A percentile compares a stretch with the other conserved stretches of the same genome.
These are phyloP conservation scores for Phytophthora rubi DNA, from an alignment of 352 stramenopile genomes.

Conservation along the genomic window DNA sequence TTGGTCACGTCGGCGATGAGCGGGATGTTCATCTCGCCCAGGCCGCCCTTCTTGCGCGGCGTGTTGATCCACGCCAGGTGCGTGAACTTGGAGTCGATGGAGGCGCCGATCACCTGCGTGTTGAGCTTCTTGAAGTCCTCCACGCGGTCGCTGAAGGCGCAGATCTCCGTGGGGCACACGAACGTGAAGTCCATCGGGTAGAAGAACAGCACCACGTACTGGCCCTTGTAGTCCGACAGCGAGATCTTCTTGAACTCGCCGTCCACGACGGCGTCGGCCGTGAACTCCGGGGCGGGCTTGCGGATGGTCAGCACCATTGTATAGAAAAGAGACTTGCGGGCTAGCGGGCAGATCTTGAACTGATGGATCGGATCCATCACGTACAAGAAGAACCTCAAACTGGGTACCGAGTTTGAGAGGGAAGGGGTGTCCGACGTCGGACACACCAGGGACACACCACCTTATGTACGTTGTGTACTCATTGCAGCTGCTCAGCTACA, in stretches of 20 bases:
- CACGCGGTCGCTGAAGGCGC: constrained; percentile 83
- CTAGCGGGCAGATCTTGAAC: constrained; percentile 11
- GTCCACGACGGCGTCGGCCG: constrained; percentile 78
- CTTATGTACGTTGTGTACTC: background rate
- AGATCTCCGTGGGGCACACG: constrained; percentile 93
- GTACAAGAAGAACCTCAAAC: background rate
- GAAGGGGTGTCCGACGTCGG: constrained; percentile 13
- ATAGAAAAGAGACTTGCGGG: constrained; percentile 3
- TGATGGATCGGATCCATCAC: background rate
- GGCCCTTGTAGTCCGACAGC: constrained; percentile 87
- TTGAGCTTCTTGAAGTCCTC: constrained; percentile 85
- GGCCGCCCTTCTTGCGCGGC: constrained; percentile 87
- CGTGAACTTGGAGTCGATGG: constrained; percentile 89
- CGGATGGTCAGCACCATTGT: constrained; percentile 64
- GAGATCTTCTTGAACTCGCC: constrained; percentile 86
- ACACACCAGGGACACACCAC: constrained; percentile 6
- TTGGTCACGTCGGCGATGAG: constrained; percentile 92
- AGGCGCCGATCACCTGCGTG: constrained; percentile 76
- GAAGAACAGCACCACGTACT: constrained; percentile 94
- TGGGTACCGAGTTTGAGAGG: constrained; percentile 3
- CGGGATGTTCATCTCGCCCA: constrained; percentile 92
- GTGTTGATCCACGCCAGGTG: constrained; percentile 92
- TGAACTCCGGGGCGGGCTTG: constrained; percentile 78
- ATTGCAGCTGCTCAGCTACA: background rate
- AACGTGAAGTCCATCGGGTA: constrained; percentile 94